Evolutionary conservation across 2,329 filamentous ascomycete species (phyloP), one percentile per base, ranked within the genome.

Genomic region (Fusarium coffeatum): DNA sequence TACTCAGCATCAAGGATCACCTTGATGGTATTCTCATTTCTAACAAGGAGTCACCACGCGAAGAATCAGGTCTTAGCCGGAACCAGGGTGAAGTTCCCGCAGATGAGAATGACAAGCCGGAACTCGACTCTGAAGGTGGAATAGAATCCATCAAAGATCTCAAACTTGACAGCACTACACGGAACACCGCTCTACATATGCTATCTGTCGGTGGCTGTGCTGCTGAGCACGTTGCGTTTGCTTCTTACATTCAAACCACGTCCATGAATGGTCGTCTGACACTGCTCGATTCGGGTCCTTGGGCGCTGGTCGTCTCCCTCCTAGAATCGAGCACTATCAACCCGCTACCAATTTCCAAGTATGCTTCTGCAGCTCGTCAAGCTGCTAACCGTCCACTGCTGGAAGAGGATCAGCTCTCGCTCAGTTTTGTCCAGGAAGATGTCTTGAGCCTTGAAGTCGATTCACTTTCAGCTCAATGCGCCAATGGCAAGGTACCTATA

Each of bases 231-330:
- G 82, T 84, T 11, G 85, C 86, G 15, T 82, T 88, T 46, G 85
- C 81, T 1, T 80, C 82, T 9, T 82, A 83, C 71, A 73, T 87
- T 25, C 73, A 77, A 23, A 63, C 74, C 13, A 70, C 66, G 4
- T 47, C 68, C 7, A 60, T 73, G 8, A 28, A 46, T 1, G 81
- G 80, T 22, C 66, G 80, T 32, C 80, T 96, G 13, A 86, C 84
- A 8, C 88, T 93, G n/a, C 81, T 98, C 49, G 95, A 98, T 80
- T 89, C 93, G 20, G 96, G 91, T 5, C 88, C 92, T 30, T 98
- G 96, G 95, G 83, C 82, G 0, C 69, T 79, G 4, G 88, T 94
- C 13, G 83, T 92, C 8, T 73, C 82, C 0, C 85, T 85, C 15
- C 84, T 98, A 8, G 82, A 87, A 12, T 72, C 80, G 2, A 82